Conservation (phyloP, 2,329 filamentous ascomycete genomes). For the Celoporthe dispersa region DNA sequence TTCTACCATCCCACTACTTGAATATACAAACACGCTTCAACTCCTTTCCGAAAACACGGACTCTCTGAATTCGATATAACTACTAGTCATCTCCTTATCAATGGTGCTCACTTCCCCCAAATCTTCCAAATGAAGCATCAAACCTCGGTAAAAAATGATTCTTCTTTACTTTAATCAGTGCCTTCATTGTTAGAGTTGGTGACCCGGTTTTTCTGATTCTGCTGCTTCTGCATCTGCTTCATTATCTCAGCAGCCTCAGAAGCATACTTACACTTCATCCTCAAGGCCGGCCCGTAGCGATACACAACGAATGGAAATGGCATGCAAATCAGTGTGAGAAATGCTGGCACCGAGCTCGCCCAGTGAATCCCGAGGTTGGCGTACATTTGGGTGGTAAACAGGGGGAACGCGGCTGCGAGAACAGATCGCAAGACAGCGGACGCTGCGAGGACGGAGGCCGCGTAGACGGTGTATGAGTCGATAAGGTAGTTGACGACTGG, state of each 20-base stretch:
- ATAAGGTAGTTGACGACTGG: constrained; percentile 68
- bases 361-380: constrained; percentile 71
- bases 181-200: too few species aligned
- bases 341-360: constrained; percentile 74
- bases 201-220: too few species aligned
- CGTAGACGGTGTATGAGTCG: constrained; percentile 74
- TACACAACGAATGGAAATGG: constrained; percentile 66
- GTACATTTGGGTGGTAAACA: constrained; percentile 69
- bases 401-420: constrained; percentile 73
- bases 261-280: constrained; percentile 71
- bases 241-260: constrained; percentile 68
- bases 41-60: too few species aligned
- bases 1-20: too few species aligned
- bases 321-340: constrained; percentile 62
- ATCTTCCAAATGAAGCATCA: too few species aligned
- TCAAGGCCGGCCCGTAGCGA: constrained; percentile 61
- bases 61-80: too few species aligned
- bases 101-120: too few species aligned
- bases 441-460: constrained; percentile 74
- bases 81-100: too few species aligned
- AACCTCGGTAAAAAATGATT: too few species aligned
- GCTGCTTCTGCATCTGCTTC: too few species aligned
- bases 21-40: too few species aligned
- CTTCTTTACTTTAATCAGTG: too few species aligned
- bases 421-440: constrained; percentile 73